phyloP scores from a whole-genome alignment of 1,284 basidiomycete genomes.

The Cryptococcus deneoformans region DNA sequence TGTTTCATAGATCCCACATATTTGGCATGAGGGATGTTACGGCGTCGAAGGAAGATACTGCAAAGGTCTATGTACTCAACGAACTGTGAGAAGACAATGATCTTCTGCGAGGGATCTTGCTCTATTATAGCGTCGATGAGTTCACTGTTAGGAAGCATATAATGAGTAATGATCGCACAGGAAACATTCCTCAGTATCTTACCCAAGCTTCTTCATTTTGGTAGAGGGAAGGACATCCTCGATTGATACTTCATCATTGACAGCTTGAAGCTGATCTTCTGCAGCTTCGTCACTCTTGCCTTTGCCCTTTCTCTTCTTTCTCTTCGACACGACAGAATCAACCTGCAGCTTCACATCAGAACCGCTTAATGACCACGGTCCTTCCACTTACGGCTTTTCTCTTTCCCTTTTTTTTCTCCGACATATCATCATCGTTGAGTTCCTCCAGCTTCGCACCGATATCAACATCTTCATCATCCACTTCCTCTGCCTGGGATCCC shows the following conservation, averaged over 20 bases:
- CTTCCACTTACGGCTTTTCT: conserved; percentile 25
- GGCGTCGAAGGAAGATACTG: conserved; percentile 23
- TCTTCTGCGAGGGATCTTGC: conserved; percentile 28
- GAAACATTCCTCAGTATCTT: conserved; percentile 5
- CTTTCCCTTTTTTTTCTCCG: conserved; percentile 29
- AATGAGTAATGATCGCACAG: neutral
- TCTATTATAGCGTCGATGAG: conserved; percentile 26
- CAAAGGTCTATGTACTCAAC: conserved; percentile 42
- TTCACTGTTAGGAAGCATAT: conserved; percentile 12
- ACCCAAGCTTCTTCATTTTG: conserved; percentile 42
- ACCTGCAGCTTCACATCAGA: neutral
- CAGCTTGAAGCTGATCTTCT: conserved; percentile 6
- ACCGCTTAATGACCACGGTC: neutral
- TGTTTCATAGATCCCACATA: conserved; percentile 49
- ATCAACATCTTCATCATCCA: conserved; percentile 8
- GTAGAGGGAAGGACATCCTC: conserved; percentile 33
- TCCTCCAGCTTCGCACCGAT: conserved; percentile 35
- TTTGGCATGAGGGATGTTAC: conserved; percentile 25
- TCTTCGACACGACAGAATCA: neutral
- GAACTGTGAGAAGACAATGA: conserved; percentile 46
- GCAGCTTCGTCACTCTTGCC: conserved; percentile 56
- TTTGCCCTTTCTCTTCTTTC: conserved; percentile 10
- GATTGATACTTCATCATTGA: conserved; percentile 10
- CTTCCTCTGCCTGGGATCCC: conserved; percentile 46
- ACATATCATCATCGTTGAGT: conserved; percentile 4